Base-by-base conservation (phyloP, 1,284 basidiomycete genomes). In the Apiotrichum gracile region DNA sequence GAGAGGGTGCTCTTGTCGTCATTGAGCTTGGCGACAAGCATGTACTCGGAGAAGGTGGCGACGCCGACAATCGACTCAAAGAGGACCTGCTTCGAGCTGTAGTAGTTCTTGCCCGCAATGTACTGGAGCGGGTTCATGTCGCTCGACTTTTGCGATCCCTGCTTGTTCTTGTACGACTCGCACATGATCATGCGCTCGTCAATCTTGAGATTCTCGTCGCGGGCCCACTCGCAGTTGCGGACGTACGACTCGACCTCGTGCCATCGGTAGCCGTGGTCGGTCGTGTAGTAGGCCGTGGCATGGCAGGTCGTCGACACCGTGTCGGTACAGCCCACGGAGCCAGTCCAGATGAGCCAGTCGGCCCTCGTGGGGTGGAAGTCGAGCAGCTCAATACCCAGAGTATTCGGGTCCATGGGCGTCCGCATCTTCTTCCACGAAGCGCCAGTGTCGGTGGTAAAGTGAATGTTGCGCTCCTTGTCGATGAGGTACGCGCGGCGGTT, bases 1-100 rank as follows among this genome's bases (percentile, higher is more conserved):
- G 86, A 84, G 31, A 97, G 77, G 0, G 85, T 79, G 25, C 29
- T 17, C 57, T 47, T 50, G 22, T 47, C 45, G 16, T 47, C 38
- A 19, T 52, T 2, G 31, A 96, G 88, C 80, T 94, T 85, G 16
- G 94, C 94, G 22, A 97, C 92, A 38, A 97, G 84, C 66, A 97
- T 79, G 71, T 87, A 98, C 77, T 97, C 89, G 4, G 90, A 90
- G 75, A 98, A 98, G 69, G 92, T 94, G 0, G 96, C 87, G 77
- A 93, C 97, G 3, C 94, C 94, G 60, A 93, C 88, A 50, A 97
- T 84, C 39, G 85, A 79, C 46, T 89, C 82, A 67, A 98, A 97
- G 26, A 97, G 72, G 65, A 82, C 85, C 58, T 79, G 83, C 77
- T 84, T 87, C 59, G 81, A 81, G 42, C 64, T 65, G 73, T 85